Evolutionary conservation across 2,329 filamentous ascomycete species (phyloP).

Genomic region (Ceratocystis eucalypticola): DNA sequence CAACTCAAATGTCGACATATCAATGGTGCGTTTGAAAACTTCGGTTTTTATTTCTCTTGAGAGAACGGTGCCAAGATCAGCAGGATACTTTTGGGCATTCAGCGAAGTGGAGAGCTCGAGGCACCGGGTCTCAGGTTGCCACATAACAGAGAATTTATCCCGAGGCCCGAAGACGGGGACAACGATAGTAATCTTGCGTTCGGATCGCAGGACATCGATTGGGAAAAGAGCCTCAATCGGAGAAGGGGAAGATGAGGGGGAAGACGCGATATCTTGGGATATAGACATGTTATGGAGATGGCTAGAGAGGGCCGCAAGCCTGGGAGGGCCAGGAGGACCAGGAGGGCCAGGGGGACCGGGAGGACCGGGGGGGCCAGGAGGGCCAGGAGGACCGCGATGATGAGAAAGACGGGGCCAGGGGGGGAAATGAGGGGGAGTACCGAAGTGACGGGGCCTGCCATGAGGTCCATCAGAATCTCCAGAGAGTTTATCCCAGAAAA

Average conservation of each 20-base stretch:
- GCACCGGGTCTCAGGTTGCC: not conserved
- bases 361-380: not conserved
- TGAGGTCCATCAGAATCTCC: not conserved
- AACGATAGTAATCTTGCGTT: not conserved
- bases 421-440: conserved; percentile 63
- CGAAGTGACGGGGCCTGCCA: conserved; percentile 30
- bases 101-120: not conserved
- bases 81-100: not conserved
- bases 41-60: not conserved
- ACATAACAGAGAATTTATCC: not conserved
- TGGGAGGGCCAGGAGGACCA: not conserved
- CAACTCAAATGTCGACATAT: not conserved
- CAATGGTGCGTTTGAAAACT: not conserved
- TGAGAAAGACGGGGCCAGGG: conserved; percentile 68
- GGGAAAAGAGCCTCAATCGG: not conserved
- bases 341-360: not conserved
- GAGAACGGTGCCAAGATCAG: not conserved
- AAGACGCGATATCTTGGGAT: not conserved
- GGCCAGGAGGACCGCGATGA: conserved; percentile 37
- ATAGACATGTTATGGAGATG: too few species aligned
- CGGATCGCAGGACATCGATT: not conserved
- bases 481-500: not conserved
- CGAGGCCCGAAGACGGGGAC: not conserved
- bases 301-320: too few species aligned
- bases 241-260: not conserved